Conservation (phyloP, 176 grass and related monocot genomes). For the Poa annua region DNA sequence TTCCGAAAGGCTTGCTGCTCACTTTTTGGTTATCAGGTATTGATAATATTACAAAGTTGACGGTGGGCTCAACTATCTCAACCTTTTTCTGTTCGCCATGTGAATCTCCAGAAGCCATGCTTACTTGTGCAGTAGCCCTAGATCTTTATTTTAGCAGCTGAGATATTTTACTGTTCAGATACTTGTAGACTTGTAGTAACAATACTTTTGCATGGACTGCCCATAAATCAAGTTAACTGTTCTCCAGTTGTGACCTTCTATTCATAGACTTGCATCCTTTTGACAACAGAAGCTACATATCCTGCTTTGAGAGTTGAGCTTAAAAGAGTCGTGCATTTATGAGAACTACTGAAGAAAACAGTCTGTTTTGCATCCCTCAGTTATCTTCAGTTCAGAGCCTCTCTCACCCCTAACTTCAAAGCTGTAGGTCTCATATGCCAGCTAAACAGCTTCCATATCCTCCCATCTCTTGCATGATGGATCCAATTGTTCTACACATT, state of each 20-base stretch:
- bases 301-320: slow-evolving; percentile 15
- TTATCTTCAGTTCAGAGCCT: background rate
- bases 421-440: slow-evolving; percentile 15
- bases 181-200: slow-evolving; percentile 15
- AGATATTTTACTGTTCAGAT: slow-evolving; percentile 8
- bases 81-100: background rate
- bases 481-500: background rate
- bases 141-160: slow-evolving; percentile 5
- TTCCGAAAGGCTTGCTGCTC: slow-evolving; percentile 95
- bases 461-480: background rate
- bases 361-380: background rate
- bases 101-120: background rate
- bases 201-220: background rate
- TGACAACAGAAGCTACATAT: slow-evolving; percentile 3
- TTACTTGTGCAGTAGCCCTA: background rate
- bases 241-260: slow-evolving; percentile 9
- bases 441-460: slow-evolving; percentile 11
- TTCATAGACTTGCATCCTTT: background rate
- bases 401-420: slow-evolving; percentile 1
- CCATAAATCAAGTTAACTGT: background rate
- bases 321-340: slow-evolving; percentile 26
- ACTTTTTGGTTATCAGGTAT: slow-evolving; percentile 97
- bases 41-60: slow-evolving; percentile 15
- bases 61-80: background rate
- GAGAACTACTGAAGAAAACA: background rate